These are phyloP conservation scores for Pichia deserticola DNA, from an alignment of 805 yeast genomes.

Conservation along the genomic window DNA sequence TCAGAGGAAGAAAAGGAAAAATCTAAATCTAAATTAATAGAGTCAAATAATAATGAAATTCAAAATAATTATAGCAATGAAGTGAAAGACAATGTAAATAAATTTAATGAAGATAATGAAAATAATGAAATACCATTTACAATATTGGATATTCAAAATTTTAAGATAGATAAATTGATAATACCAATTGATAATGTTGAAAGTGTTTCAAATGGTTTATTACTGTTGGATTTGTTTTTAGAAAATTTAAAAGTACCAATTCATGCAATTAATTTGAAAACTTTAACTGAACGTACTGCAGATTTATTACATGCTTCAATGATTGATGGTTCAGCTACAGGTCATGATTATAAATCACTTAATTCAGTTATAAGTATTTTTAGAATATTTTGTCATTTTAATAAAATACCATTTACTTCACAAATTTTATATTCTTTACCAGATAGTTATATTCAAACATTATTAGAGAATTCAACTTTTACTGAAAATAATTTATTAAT, in stretches of 20 bases:
- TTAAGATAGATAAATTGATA: slow-evolving; percentile 18
- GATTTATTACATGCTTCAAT: slow-evolving; percentile 61
- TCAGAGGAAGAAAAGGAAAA: slow-evolving; percentile 12
- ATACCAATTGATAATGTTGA: slow-evolving; percentile 23
- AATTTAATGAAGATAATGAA: slow-evolving; percentile 16
- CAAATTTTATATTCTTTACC: slow-evolving; percentile 26
- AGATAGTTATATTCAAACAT: slow-evolving; percentile 18
- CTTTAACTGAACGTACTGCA: slow-evolving; percentile 60
- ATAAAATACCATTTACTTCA: slow-evolving; percentile 24
- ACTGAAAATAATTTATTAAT: slow-evolving; percentile 19
- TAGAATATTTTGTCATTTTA: slow-evolving; percentile 27
- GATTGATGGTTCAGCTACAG: slow-evolving; percentile 15
- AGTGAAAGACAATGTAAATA: not conserved
- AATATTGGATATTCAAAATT: not conserved
- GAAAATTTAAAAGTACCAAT: slow-evolving; percentile 26
- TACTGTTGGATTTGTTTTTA: slow-evolving; percentile 23
- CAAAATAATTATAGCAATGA: no score
- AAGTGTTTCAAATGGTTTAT: slow-evolving; percentile 24
- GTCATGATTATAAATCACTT: slow-evolving; percentile 24
- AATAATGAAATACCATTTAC: not conserved
- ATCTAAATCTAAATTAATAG: not conserved
- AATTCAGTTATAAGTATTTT: slow-evolving; percentile 31
- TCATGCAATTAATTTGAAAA: slow-evolving; percentile 49
- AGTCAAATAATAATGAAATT: no score
- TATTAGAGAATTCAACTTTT: slow-evolving; percentile 16